Conservation (phyloP, 805 yeast genomes). For the Candida ortonii region DNA sequence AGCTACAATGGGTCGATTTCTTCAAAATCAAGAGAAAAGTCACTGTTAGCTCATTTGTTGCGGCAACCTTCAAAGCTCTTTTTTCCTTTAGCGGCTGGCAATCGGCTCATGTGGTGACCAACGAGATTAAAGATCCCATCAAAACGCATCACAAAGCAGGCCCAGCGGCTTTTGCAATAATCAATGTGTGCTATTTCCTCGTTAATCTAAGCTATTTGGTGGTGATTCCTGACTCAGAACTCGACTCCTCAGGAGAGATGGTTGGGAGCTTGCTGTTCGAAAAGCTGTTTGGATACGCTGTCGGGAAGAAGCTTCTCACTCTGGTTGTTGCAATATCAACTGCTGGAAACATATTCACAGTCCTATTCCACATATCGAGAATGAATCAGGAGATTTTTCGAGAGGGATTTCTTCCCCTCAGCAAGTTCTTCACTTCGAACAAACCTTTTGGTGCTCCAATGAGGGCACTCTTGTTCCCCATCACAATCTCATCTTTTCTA, state of each 20-base stretch:
- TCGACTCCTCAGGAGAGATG: conserved; percentile 44
- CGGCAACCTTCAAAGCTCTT: conserved; percentile 50
- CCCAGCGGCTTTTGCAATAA: conserved; percentile 43
- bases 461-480: conserved; percentile 43
- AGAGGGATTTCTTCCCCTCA: conserved; percentile 53
- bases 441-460: conserved; percentile 54
- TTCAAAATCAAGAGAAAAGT: conserved; percentile 31
- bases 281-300: conserved; percentile 44
- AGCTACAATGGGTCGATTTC: conserved; percentile 33
- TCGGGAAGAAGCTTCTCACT: conserved; percentile 49
- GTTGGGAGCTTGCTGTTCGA: conserved; percentile 53
- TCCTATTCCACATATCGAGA: conserved; percentile 50
- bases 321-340: conserved; percentile 51
- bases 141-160: conserved; percentile 53
- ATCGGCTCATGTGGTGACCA: conserved; percentile 51
- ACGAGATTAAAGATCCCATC: conserved; percentile 52
- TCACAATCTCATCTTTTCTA: conserved; percentile 39
- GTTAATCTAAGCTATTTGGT: conserved; percentile 50
- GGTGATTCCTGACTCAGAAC: conserved; percentile 48
- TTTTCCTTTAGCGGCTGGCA: conserved; percentile 58
- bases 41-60: conserved; percentile 42
- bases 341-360: conserved; percentile 56
- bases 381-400: conserved; percentile 56
- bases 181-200: conserved; percentile 44
- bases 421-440: conserved; percentile 50